A percentile compares a stretch with the other conserved stretches of the same genome.
Evolutionary conservation across 345 rosid genomes (phyloP).

Genomic region (Aquilaria yunnanensis): DNA sequence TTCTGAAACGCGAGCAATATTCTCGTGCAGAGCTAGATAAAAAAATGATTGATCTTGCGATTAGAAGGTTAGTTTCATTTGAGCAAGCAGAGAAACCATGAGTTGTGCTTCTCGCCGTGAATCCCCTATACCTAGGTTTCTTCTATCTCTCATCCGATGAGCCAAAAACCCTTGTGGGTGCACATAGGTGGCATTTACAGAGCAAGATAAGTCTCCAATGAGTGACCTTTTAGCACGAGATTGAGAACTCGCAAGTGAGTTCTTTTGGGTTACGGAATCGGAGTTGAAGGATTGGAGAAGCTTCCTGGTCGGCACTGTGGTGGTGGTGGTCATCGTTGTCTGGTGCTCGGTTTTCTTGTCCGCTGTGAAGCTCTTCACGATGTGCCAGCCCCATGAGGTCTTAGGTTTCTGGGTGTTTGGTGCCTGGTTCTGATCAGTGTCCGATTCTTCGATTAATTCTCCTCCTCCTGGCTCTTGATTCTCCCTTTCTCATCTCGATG

Average conservation of each 20-base stretch:
- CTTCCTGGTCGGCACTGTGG: constrained; percentile 26
- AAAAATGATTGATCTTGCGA: no score
- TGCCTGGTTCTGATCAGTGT: constrained; percentile 52
- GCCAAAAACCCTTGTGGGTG: constrained; percentile 36
- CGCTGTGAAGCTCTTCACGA: constrained; percentile 56
- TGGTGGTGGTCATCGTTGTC: constrained; percentile 18
- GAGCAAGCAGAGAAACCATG: no score
- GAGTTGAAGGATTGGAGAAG: not conserved
- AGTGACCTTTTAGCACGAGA: constrained; percentile 61
- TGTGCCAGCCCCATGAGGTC: constrained; percentile 68
- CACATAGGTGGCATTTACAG: constrained; percentile 37
- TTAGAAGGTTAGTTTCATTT: no score
- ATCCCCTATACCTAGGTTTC: no score
- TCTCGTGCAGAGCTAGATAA: no score
- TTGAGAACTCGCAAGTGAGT: constrained; percentile 25
- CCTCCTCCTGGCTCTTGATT: constrained; percentile 27
- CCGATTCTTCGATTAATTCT: constrained; percentile 29
- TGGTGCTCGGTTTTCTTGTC: constrained; percentile 50
- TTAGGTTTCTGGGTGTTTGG: constrained; percentile 40
- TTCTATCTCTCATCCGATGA: constrained; percentile 20
- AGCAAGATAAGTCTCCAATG: constrained; percentile 56
- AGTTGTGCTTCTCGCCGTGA: no score
- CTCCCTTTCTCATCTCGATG: no score
- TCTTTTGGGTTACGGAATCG: constrained; percentile 31
- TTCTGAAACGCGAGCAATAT: no score